Evolutionary conservation across 2,329 filamentous ascomycete genomes (phyloP).

Genomic region (Lachnellula arida): DNA sequence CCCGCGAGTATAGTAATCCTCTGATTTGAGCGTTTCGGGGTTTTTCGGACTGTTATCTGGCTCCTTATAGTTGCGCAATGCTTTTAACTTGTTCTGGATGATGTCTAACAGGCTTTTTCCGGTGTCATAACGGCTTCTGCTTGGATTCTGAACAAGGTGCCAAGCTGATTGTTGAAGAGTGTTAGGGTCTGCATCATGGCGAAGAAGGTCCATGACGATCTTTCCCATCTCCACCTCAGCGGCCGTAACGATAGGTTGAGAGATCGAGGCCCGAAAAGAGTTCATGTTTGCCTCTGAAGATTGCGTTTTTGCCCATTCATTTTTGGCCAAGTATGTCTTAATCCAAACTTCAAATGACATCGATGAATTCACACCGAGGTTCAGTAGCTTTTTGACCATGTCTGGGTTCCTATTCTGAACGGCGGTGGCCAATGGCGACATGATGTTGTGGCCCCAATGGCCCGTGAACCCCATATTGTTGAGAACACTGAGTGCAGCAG

Average conservation of each 20-base stretch:
- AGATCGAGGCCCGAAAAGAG: constrained; percentile 42
- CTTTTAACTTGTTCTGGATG: constrained; percentile 48
- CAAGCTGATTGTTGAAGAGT: constrained; percentile 43
- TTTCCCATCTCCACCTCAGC: constrained; percentile 45
- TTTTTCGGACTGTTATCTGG: constrained; percentile 1
- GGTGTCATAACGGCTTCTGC: constrained; percentile 27
- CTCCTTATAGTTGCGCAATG: constrained; percentile 36
- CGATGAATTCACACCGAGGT: constrained; percentile 53
- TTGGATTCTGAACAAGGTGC: constrained; percentile 31
- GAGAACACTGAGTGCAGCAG: constrained; percentile 57
- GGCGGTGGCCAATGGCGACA: constrained; percentile 54
- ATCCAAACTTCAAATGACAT: constrained; percentile 63
- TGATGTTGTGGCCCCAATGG: constrained; percentile 34
- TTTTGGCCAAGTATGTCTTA: constrained; percentile 46
- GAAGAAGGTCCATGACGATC: constrained; percentile 48
- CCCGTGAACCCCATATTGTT: constrained; percentile 54
- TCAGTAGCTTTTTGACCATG: constrained; percentile 56
- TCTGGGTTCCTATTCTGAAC: constrained; percentile 48
- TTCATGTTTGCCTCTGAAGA: constrained; percentile 45
- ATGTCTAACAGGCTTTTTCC: constrained; percentile 56
- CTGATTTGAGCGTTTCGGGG: constrained; percentile 36
- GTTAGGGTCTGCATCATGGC: constrained; percentile 62
- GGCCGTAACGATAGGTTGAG: constrained; percentile 66
- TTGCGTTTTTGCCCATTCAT: constrained; percentile 33
- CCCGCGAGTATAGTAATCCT: constrained; percentile 45